Conservation (phyloP, 805 yeast genomes). For the Candida yuanshanica region DNA sequence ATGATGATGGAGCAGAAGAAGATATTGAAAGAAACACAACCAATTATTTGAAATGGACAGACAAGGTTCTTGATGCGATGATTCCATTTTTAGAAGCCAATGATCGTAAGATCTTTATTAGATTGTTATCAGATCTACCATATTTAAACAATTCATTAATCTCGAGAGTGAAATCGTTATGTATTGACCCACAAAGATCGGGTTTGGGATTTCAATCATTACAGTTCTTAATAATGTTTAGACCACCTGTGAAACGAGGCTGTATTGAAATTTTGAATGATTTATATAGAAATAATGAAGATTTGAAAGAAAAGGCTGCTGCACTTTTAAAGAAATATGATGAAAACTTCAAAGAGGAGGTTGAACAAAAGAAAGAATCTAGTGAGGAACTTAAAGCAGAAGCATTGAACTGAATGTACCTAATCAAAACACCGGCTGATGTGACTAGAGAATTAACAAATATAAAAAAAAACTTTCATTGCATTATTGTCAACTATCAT, state of each 20-base stretch:
- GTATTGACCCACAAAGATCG: slow-evolving; percentile 80
- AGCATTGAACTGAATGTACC: background rate
- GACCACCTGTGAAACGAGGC: slow-evolving; percentile 70
- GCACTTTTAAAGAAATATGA: slow-evolving; percentile 43
- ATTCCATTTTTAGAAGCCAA: slow-evolving; percentile 78
- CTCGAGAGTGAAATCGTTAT: slow-evolving; percentile 59
- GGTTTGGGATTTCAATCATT: slow-evolving; percentile 78
- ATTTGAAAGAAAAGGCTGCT: slow-evolving; percentile 40
- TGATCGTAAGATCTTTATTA: slow-evolving; percentile 75
- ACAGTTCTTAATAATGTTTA: slow-evolving; percentile 77
- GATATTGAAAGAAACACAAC: slow-evolving; percentile 32
- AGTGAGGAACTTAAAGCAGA: background rate
- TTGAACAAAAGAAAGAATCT: background rate
- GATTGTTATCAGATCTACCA: slow-evolving; percentile 86
- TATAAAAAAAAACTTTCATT: too few relatives aligned
- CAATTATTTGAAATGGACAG: slow-evolving; percentile 63
- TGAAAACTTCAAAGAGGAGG: slow-evolving; percentile 11
- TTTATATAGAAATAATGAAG: slow-evolving; percentile 43
- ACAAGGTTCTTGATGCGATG: slow-evolving; percentile 65
- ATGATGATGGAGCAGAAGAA: slow-evolving; percentile 10
- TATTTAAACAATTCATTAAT: slow-evolving; percentile 59
- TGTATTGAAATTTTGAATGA: slow-evolving; percentile 46
- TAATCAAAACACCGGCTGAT: too few relatives aligned
- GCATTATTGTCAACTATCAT: too few relatives aligned
- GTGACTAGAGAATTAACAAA: too few relatives aligned